phyloP scores from a whole-genome alignment of 495 filamentous ascomycete genomes.

The Podospora tetraspora region DNA sequence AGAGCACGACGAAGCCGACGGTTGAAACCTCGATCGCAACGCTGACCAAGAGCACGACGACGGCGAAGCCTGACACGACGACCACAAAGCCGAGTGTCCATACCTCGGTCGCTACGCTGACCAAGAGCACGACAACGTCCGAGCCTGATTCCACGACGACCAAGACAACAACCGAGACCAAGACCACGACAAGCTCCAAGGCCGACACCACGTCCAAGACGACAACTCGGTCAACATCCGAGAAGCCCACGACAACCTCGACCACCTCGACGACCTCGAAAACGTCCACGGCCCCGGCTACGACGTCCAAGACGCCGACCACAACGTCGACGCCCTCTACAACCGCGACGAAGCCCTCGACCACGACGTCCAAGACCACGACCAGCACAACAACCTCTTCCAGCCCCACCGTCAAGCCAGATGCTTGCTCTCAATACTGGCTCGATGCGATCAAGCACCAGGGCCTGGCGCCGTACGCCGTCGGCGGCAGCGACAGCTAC shows the following conservation, averaged over 20 bases:
- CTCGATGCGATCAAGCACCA: conserved; percentile 43
- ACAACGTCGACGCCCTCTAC: conserved; percentile 1
- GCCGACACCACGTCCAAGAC: not conserved
- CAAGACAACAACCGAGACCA: not conserved
- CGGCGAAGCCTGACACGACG: not conserved
- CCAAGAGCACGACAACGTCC: not conserved
- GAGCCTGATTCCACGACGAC: not conserved
- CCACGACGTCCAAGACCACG: not conserved
- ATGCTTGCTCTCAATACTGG: conserved; percentile 38
- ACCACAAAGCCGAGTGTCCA: not conserved
- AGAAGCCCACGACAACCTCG: not conserved
- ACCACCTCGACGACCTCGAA: not conserved
- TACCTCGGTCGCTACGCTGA: not conserved
- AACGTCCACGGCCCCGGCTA: not conserved
- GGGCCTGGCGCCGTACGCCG: conserved; percentile 42
- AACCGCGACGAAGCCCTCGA: not conserved
- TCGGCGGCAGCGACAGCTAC: conserved; percentile 31
- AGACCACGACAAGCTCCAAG: not conserved
- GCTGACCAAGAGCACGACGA: not conserved
- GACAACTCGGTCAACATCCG: not conserved
- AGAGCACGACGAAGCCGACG: not conserved
- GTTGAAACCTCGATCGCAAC: not conserved
- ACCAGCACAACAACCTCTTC: conserved; percentile 6
- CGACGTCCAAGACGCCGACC: conserved; percentile 2
- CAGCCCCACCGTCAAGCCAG: conserved; percentile 7